These are phyloP conservation scores for Ceratocystis ficicola DNA, from an alignment of 2,329 filamentous ascomycete species.

Conservation along the genomic window DNA sequence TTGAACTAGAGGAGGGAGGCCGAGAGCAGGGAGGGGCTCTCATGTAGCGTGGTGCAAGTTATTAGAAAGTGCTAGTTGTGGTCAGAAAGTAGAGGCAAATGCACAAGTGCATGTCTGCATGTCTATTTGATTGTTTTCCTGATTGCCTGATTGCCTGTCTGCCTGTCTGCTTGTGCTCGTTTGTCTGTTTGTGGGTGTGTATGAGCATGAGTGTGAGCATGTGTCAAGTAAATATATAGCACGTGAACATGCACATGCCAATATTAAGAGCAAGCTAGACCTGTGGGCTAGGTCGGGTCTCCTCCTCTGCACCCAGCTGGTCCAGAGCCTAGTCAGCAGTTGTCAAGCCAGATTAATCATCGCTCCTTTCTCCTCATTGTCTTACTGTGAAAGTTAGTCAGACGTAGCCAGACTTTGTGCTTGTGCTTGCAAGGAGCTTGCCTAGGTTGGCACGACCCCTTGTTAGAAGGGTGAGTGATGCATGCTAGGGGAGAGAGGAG, in stretches of 20 bases:
- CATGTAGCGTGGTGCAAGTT: too few species aligned
- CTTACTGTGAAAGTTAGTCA: not conserved
- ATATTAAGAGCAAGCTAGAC: not conserved
- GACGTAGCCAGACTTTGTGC: not conserved
- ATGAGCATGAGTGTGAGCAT: not conserved
- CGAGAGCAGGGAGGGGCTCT: too few species aligned
- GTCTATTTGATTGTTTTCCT: too few species aligned
- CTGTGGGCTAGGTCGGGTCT: not conserved
- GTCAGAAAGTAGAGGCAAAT: too few species aligned
- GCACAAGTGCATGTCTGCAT: too few species aligned
- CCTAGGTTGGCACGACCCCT: not conserved
- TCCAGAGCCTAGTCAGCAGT: not conserved
- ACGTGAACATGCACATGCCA: slow-evolving; percentile 3
- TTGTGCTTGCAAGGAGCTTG: not conserved
- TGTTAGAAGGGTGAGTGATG: not conserved
- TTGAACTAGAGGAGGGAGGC: too few species aligned
- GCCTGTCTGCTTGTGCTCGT: not conserved
- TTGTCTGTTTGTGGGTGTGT: not conserved
- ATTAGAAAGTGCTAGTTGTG: too few species aligned
- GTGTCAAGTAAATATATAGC: not conserved
- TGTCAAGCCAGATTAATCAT: not conserved
- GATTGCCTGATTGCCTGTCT: not conserved
- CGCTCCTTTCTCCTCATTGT: slow-evolving; percentile 2
- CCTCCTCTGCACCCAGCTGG: not conserved
- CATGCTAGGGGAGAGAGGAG: not conserved